Percentiles rank a stretch among this genome's conserved stretches.
Evolutionary conservation across 345 rosid species (phyloP).

Genomic region (Garcia nutans): DNA sequence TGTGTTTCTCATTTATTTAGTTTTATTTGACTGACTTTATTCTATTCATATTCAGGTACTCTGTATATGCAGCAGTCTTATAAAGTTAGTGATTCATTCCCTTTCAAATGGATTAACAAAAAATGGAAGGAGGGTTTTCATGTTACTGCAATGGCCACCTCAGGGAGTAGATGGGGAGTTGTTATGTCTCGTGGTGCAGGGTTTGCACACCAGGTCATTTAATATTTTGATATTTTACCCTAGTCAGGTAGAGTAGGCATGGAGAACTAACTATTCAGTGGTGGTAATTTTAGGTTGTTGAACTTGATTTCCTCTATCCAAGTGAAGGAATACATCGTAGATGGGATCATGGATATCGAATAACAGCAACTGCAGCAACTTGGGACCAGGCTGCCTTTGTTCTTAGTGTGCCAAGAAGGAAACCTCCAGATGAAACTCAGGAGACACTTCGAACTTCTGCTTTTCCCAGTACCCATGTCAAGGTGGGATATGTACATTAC

Average conservation of each 20-base stretch:
- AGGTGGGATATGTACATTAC: slow-evolving; percentile 43
- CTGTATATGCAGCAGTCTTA: slow-evolving; percentile 84
- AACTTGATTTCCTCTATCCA: slow-evolving; percentile 95
- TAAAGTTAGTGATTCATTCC: slow-evolving; percentile 91
- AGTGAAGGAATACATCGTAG: slow-evolving; percentile 94
- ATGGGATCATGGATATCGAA: slow-evolving; percentile 85
- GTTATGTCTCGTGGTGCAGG: slow-evolving; percentile 98
- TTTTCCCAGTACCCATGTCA: slow-evolving; percentile 88
- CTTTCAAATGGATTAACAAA: slow-evolving; percentile 94
- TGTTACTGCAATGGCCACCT: slow-evolving; percentile 91
- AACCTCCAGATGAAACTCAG: slow-evolving; percentile 80
- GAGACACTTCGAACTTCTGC: slow-evolving; percentile 91
- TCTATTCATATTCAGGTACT: slow-evolving; percentile 52
- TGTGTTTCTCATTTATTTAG: not conserved
- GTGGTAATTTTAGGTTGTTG: slow-evolving; percentile 64
- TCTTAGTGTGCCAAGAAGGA: slow-evolving; percentile 75
- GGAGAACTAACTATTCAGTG: not conserved
- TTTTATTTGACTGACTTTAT: not conserved
- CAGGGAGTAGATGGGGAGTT: slow-evolving; percentile 91
- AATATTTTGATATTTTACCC: not conserved
- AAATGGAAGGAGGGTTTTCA: slow-evolving; percentile 96
- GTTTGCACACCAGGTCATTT: slow-evolving; percentile 67
- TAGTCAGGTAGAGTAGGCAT: not conserved
- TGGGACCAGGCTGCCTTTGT: slow-evolving; percentile 90
- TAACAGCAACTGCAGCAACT: slow-evolving; percentile 96